A percentile compares a stretch with the other conserved stretches of the same genome.
These are phyloP conservation scores for Leptographium wingfieldii DNA, from an alignment of 2,329 filamentous ascomycete genomes.

Conservation along the genomic window DNA sequence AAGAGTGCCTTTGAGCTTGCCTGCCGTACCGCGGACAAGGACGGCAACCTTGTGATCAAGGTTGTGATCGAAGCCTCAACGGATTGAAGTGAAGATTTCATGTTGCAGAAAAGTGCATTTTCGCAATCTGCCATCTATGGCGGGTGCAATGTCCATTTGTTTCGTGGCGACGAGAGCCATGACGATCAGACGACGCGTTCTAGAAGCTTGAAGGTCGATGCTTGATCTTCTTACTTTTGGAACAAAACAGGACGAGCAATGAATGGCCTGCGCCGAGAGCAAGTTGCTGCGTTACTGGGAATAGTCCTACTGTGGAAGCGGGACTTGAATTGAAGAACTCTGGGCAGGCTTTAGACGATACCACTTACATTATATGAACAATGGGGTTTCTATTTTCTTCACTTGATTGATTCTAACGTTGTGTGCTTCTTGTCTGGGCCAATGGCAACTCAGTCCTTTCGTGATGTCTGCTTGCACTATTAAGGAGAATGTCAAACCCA, in stretches of 20 bases:
- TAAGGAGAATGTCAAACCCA: too few relatives aligned
- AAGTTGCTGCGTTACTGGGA: background rate
- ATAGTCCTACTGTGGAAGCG: background rate
- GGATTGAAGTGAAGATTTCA: background rate
- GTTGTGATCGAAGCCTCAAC: conserved; percentile 41
- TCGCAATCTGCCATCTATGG: background rate
- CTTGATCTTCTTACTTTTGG: background rate
- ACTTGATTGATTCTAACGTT: background rate
- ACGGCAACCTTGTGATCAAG: conserved; percentile 59
- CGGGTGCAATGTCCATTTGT: background rate
- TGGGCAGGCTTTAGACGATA: background rate
- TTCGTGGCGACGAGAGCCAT: background rate
- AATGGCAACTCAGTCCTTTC: background rate
- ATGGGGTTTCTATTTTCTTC: background rate
- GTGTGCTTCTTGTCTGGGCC: background rate
- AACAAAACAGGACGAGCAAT: background rate
- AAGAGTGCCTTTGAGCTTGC: conserved; percentile 58
- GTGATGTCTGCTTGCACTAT: background rate
- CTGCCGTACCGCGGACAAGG: conserved; percentile 51
- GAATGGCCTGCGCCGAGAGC: background rate
- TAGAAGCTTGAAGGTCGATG: background rate
- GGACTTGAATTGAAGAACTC: background rate
- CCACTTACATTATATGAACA: background rate
- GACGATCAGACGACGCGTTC: background rate
- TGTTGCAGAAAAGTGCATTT: background rate